Evolutionary conservation across 768 basidiomycete genomes (phyloP).

Genomic region (Daedaleopsis sinensis): DNA sequence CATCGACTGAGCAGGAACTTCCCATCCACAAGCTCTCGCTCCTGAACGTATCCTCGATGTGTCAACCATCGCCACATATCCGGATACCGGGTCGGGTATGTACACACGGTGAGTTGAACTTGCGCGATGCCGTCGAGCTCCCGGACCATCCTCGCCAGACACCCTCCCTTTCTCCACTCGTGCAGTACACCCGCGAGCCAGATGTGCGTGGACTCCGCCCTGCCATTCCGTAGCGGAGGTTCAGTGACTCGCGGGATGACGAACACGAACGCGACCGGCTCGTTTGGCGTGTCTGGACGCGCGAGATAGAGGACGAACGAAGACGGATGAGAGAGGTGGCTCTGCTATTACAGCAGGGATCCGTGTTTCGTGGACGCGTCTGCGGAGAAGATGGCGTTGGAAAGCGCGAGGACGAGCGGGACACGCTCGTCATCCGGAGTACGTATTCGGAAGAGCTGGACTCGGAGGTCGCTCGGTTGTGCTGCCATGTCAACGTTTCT

Average conservation of each 20-base stretch:
- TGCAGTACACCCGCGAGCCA: slow-evolving; percentile 30
- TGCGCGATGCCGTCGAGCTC: slow-evolving; percentile 8
- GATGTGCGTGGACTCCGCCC: slow-evolving; percentile 19
- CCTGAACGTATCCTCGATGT: slow-evolving; percentile 25
- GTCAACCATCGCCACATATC: slow-evolving; percentile 29
- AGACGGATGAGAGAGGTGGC: slow-evolving; percentile 13
- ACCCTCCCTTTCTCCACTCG: slow-evolving; percentile 22
- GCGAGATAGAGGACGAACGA: slow-evolving; percentile 26
- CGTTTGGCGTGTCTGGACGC: background rate
- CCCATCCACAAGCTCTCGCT: slow-evolving; percentile 20
- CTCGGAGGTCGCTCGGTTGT: background rate
- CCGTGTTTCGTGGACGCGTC: slow-evolving; percentile 26
- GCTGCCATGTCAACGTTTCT: background rate
- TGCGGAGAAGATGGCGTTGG: slow-evolving; percentile 26
- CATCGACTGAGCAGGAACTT: slow-evolving; percentile 26
- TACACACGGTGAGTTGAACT: slow-evolving; percentile 25
- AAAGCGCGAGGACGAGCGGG: slow-evolving; percentile 18
- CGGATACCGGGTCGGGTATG: slow-evolving; percentile 23
- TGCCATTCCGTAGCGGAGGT: slow-evolving; percentile 18
- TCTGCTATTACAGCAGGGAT: slow-evolving; percentile 22
- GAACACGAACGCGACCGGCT: slow-evolving; percentile 26
- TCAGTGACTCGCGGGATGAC: slow-evolving; percentile 19
- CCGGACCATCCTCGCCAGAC: slow-evolving; percentile 23
- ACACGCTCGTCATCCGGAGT: slow-evolving; percentile 8
- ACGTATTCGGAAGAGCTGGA: background rate